Base-by-base conservation (phyloP, 495 filamentous ascomycete genomes). In the Rostrohypoxylon terebratum region DNA sequence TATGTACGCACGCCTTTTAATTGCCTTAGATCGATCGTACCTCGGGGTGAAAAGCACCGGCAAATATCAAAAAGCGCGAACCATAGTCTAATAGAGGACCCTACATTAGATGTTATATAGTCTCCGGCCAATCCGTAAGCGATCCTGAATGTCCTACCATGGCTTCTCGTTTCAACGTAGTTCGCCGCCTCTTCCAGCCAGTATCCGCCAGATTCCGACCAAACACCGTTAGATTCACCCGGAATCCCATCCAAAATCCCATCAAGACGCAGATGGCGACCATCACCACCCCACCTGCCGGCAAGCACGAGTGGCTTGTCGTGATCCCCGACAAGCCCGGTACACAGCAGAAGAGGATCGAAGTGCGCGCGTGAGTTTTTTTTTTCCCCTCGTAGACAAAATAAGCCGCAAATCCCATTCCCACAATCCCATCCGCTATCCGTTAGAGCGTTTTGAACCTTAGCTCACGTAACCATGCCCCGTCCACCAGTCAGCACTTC, bases 271-370 rank as follows among this genome's bases (percentile, higher is more conserved):
- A 76, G 68, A 87, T 87, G 84, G 78, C 85, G 13, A 74, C 81
- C n/a, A 57, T 71, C 47, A 53, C 74, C 4, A 57, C 66, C 36
- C 64, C 76, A 21, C 57, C 75, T 11, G 59, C 71, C 23, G 74
- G 68, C 68, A 90, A 91, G 80, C 83, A 86, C 63, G 94, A 98
- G 80, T 98, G 91, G 89, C 86, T 98, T 9, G 90, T 94, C 72
- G 90, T 97, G 60, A 71, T 95, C 14, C 94, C 94, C 14, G 95
- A 98, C 80, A 86, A 90, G 69, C 85, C 85, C 0, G 90, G 87
- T 4, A 85, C 81, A n/a, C 78, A 90, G 72, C 82, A 85, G 55
- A 91, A 91, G 83, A 80, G 94, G 34, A 77, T 96, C 40, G 87
- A 90, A 74, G 88, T 93, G 54, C 85, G 94, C 57, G 81, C 85